Evolutionary conservation across 768 basidiomycete species (phyloP), one percentile per base, ranked within the genome.

Genomic region (Russula brevipes): DNA sequence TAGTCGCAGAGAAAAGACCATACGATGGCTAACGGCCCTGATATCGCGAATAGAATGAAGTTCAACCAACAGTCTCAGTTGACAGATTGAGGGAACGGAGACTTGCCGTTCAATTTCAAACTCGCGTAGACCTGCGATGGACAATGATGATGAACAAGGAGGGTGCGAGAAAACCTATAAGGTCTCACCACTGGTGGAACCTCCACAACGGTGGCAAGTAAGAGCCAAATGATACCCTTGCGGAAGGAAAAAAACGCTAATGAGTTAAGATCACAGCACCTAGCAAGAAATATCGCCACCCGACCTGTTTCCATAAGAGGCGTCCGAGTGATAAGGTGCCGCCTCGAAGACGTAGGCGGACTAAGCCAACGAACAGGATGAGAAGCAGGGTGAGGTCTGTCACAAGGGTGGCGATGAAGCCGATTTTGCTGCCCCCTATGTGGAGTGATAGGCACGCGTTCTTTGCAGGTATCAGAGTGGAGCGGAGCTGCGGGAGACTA

Each of bases 171-270:
- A 17, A n/a, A 10, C 10, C 16, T 24, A 6, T 3, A 2, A 0
- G 35, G n/a, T 35, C 33, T 2, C 36, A 57, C 55, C 5, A 16
- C 3, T 44, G 44, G 33, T 14, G 44, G 55, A 4, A 46, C 10
- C 10, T 46, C 33, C 2, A 33, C 42, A 5, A 35, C 44, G 3
- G 44, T 36, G n/a, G 44, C 44, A 46, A 57, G 9, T 6, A 60
- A 39, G n/a, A 64, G 5, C 57, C 63, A 60, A 12, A 60, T 49
- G n/a, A 64, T 31, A 9, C 52, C 50, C 58, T 59, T 12, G 6
- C 2, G 31, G 44, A 19, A 2, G 16, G 31, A 19, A 7, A 6
- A 24, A n/a, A 16, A 39, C 11, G 17, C 39, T 6, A 49, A 35
- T 30, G 10, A 35, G 17, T 14, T 9, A 17, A 46, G 11, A 14